Base-by-base conservation (phyloP, 768 basidiomycete species). In the Tricholoma furcatifolium region DNA sequence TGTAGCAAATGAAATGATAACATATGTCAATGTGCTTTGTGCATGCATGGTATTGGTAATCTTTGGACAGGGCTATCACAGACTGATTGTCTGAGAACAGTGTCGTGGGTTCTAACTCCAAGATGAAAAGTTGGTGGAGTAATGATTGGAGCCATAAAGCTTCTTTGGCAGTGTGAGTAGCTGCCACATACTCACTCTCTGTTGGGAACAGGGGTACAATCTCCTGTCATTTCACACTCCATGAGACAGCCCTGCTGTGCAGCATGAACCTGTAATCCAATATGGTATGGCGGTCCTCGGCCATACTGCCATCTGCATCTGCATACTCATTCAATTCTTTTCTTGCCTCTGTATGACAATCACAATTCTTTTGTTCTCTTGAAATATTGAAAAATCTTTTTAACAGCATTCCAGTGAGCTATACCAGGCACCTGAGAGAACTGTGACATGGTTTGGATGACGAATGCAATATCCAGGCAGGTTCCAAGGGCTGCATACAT, bases 111-210 rank as follows among this genome's bases (percentile, higher is more conserved):
- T 43, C 17, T 2, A 36, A 10, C 1, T n/a, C 17, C 15, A 20
- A 17, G 40, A 48, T 44, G 32, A 58, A 65, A 14, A 72, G 40
- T 32, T 52, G 31, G 0, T 53, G 44, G 3, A 71, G 40, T 12
- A 67, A 60, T 3, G 42, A 50, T 7, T 55, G 58, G 44, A 69
- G 55, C 71, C 72, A 77, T 27, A 71, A 48, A 0, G 60, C 62
- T 47, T 76, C 63, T 43, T 68, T 57, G 0, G 63, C 57, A 2
- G 65, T 66, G 12, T 71, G 58, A 0, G 63, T 46, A 4, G 62
- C 50, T 0, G 69, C 68, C 36, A 76, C 64, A 41, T 67, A 69
- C 35, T 69, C 64, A 1, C 62, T 60, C 34, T 67, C 63, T 0
- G 57, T 54, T 3, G 65, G 63, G 0, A 65, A 68, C 1, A 50